A percentile compares a stretch with the other conserved stretches of the same genome.
Evolutionary conservation across 805 yeast genomes (phyloP).

Genomic region (Barnettozyma salicaria): DNA sequence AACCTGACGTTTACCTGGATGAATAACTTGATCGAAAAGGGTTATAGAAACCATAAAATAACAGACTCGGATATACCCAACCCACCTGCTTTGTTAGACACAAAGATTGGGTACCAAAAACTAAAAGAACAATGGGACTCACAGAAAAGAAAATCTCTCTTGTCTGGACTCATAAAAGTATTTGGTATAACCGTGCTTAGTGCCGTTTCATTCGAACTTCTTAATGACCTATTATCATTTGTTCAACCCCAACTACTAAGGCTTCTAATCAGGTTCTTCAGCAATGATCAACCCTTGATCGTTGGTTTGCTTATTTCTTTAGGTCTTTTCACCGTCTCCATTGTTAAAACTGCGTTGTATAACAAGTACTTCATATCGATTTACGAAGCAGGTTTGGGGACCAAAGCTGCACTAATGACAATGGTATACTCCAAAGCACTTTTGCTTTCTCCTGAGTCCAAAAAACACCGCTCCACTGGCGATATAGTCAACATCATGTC

Average conservation of each 20-base stretch:
- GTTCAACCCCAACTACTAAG: slow-evolving; percentile 82
- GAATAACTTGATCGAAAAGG: slow-evolving; percentile 75
- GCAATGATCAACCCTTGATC: slow-evolving; percentile 32
- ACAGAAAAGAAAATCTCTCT: slow-evolving; percentile 47
- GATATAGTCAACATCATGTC: slow-evolving; percentile 76
- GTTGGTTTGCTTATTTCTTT: slow-evolving; percentile 57
- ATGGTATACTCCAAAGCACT: slow-evolving; percentile 67
- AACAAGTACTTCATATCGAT: slow-evolving; percentile 63
- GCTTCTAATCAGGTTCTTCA: slow-evolving; percentile 55
- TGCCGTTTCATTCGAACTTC: slow-evolving; percentile 67
- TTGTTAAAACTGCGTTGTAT: slow-evolving; percentile 53
- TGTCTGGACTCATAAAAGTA: slow-evolving; percentile 56
- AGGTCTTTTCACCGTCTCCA: slow-evolving; percentile 55
- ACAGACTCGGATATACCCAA: slow-evolving; percentile 65
- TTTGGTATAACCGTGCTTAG: slow-evolving; percentile 67
- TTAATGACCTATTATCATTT: slow-evolving; percentile 77
- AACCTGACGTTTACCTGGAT: slow-evolving; percentile 85
- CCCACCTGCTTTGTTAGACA: slow-evolving; percentile 60
- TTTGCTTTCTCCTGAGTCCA: slow-evolving; percentile 58
- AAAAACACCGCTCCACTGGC: slow-evolving; percentile 58
- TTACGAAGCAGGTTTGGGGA: slow-evolving; percentile 55
- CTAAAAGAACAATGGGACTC: slow-evolving; percentile 57
- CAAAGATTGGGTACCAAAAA: slow-evolving; percentile 42
- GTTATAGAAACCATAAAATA: slow-evolving; percentile 49
- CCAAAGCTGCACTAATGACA: slow-evolving; percentile 61